Evolutionary conservation across 2,329 filamentous ascomycete genomes (phyloP).

Genomic region (Colletotrichum gigasporum): DNA sequence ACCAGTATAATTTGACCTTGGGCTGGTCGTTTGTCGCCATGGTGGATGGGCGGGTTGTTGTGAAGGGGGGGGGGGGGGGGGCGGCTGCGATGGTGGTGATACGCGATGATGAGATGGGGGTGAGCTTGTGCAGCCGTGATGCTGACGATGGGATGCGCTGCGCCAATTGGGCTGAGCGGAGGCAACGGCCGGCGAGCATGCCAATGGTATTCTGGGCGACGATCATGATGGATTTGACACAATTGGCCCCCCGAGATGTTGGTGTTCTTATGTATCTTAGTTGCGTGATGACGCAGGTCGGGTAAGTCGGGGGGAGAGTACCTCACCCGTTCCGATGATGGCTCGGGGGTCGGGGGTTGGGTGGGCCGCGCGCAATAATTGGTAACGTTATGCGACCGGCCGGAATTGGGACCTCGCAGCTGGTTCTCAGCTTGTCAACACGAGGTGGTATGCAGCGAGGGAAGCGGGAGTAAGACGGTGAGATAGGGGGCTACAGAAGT

Average conservation of each 20-base stretch:
- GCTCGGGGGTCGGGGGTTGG: neutral
- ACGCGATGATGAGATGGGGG: neutral
- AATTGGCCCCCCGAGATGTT: too few species aligned
- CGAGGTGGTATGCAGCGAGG: too few species aligned
- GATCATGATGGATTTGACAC: too few species aligned
- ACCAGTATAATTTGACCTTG: constrained; percentile 74
- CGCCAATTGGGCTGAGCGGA: neutral
- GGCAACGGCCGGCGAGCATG: neutral
- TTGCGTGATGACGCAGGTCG: too few species aligned
- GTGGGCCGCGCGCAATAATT: neutral
- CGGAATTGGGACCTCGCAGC: neutral
- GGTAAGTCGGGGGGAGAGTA: neutral
- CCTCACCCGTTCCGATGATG: too few species aligned
- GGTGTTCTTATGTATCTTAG: too few species aligned
- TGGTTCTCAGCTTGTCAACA: too few species aligned
- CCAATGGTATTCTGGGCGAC: too few species aligned
- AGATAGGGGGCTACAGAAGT: too few species aligned
- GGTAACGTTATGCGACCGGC: neutral
- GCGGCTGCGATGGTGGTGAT: neutral
- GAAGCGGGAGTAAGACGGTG: too few species aligned
- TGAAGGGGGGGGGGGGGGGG: neutral
- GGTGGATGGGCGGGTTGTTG: neutral
- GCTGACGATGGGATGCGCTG: neutral
- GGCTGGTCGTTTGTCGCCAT: constrained; percentile 45
- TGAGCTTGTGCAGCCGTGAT: neutral